Evolutionary conservation across 768 basidiomycete species (phyloP).

Genomic region (Tricholoma flavovirens): DNA sequence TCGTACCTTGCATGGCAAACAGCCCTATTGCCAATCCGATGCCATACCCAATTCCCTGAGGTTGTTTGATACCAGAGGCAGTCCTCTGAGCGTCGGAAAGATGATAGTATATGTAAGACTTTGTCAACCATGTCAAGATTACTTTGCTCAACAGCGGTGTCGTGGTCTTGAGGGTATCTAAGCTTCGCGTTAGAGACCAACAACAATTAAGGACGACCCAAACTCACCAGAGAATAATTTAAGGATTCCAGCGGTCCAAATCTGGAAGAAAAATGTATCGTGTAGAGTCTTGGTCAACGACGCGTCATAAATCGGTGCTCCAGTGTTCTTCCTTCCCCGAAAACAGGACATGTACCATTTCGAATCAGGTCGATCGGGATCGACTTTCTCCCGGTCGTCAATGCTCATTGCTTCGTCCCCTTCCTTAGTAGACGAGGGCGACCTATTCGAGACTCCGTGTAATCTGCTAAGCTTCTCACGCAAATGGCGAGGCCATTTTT

Average conservation of each 20-base stretch:
- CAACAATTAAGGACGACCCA: not conserved
- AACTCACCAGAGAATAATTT: constrained; percentile 30
- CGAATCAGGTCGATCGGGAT: not conserved
- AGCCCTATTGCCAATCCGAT: constrained; percentile 46
- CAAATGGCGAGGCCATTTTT: constrained; percentile 26
- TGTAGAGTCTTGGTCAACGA: constrained; percentile 32
- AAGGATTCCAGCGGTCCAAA: constrained; percentile 32
- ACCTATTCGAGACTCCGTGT: not conserved
- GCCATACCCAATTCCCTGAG: constrained; percentile 44
- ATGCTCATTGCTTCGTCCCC: not conserved
- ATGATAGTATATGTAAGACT: constrained; percentile 31
- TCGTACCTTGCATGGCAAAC: constrained; percentile 46
- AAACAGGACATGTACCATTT: not conserved
- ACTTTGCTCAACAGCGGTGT: constrained; percentile 44
- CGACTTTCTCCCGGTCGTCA: not conserved
- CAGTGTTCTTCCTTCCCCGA: not conserved
- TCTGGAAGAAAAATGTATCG: constrained; percentile 29
- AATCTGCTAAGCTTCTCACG: not conserved
- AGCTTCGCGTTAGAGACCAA: not conserved
- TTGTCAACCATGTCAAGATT: constrained; percentile 42
- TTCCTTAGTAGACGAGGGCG: constrained; percentile 12
- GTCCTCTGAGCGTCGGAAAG: constrained; percentile 26
- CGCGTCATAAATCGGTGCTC: constrained; percentile 23
- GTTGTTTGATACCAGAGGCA: constrained; percentile 22
- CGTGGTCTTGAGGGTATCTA: constrained; percentile 41